These are phyloP conservation scores for Pyrus betulifolia DNA, from an alignment of 306 rosid species.

Conservation along the genomic window DNA sequence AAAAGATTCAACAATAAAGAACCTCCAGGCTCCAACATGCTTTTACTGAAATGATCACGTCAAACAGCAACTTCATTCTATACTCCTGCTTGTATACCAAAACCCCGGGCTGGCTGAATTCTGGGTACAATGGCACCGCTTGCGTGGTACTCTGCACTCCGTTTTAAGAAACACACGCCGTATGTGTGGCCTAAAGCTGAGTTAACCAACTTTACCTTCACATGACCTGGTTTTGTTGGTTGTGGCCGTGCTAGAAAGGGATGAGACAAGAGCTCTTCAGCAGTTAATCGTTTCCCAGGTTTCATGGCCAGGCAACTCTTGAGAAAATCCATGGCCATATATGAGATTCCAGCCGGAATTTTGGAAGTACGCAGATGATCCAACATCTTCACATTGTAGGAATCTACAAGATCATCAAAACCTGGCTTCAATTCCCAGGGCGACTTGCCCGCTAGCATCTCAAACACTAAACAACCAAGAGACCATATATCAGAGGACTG, in stretches of 20 bases:
- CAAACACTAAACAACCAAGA: conserved; percentile 16
- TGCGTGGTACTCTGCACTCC: background rate
- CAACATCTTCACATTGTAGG: background rate
- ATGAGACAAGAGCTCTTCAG: conserved; percentile 19
- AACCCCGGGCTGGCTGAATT: background rate
- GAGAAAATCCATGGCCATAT: conserved; percentile 8
- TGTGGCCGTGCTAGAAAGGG: background rate
- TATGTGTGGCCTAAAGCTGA: background rate
- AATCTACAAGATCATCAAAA: background rate
- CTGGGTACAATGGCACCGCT: background rate
- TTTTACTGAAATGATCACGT: background rate
- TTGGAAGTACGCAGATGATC: background rate
- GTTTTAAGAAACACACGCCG: background rate
- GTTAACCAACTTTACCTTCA: background rate
- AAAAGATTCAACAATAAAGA: background rate
- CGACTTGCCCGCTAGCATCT: conserved; percentile 19
- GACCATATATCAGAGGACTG: conserved; percentile 30
- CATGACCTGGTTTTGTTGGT: background rate
- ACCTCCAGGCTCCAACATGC: background rate
- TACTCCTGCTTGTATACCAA: background rate
- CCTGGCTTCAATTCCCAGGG: conserved; percentile 13
- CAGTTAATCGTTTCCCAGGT: conserved; percentile 14
- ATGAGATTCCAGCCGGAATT: background rate
- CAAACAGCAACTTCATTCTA: background rate
- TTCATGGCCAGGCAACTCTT: conserved; percentile 22